A percentile compares a stretch with the other conserved stretches of the same genome.
These are phyloP conservation scores for Leishmania tarentolae DNA, from an alignment of 208 protist species.

Conservation along the genomic window DNA sequence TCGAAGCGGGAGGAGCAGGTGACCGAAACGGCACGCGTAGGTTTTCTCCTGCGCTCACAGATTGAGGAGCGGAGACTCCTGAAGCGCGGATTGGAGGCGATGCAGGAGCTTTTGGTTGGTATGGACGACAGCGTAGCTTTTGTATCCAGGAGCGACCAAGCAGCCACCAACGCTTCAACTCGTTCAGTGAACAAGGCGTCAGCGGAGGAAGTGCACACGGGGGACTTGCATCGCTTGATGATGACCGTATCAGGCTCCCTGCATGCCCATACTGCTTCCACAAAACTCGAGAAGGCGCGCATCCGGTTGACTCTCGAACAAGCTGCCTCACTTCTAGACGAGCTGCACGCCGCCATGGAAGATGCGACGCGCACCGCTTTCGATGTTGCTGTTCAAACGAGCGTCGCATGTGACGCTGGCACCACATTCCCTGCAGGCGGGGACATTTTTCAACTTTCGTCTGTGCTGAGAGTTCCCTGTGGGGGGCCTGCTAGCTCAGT, in stretches of 20 bases:
- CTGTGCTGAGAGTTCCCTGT: neutral
- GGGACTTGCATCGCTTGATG: constrained; percentile 41
- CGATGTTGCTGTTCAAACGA: constrained; percentile 13
- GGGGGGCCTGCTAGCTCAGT: neutral
- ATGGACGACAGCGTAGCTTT: neutral
- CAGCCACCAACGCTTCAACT: neutral
- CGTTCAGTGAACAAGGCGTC: neutral
- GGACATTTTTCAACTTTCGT: neutral
- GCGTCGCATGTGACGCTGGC: neutral
- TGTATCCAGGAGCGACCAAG: neutral
- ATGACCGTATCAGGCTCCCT: constrained; percentile 46
- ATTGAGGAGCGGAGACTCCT: constrained; percentile 75
- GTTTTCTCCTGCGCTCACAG: constrained; percentile 70
- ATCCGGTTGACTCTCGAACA: constrained; percentile 46
- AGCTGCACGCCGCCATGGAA: constrained; percentile 52
- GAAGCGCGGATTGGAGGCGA: constrained; percentile 36
- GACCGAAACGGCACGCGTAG: constrained; percentile 58
- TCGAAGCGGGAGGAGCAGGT: constrained; percentile 54
- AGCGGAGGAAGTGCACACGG: constrained; percentile 28
- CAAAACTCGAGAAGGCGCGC: constrained; percentile 58
- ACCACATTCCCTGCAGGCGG: neutral
- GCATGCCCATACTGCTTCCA: constrained; percentile 29
- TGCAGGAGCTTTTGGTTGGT: constrained; percentile 40
- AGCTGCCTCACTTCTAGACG: constrained; percentile 28
- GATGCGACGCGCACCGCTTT: constrained; percentile 55